These are phyloP conservation scores for Yueomyces sinensis DNA, from an alignment of 805 yeast species.

Conservation along the genomic window DNA sequence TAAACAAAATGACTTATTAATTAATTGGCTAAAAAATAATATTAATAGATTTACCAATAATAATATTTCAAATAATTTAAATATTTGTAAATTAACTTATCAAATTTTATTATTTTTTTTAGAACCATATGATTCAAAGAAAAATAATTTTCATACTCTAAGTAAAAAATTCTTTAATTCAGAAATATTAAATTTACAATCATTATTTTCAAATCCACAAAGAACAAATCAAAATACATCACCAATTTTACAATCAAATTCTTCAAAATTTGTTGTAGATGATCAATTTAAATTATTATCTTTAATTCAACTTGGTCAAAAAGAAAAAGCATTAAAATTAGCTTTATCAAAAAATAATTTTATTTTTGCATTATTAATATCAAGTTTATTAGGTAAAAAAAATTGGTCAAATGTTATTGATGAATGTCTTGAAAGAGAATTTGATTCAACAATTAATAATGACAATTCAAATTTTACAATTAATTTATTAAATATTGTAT, in stretches of 20 bases:
- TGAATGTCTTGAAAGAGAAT: slow-evolving; percentile 38
- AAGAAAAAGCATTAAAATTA: slow-evolving; percentile 48
- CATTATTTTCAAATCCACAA: not conserved
- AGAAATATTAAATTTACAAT: not conserved
- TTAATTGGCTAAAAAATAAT: slow-evolving; percentile 42
- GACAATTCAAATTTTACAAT: slow-evolving; percentile 24
- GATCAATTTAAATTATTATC: slow-evolving; percentile 21
- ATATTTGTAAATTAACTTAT: not conserved
- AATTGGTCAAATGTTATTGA: slow-evolving; percentile 46
- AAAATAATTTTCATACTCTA: too few relatives aligned
- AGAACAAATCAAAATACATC: not conserved
- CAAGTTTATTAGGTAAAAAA: slow-evolving; percentile 46
- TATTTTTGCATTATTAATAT: slow-evolving; percentile 63
- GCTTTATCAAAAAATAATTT: slow-evolving; percentile 57
- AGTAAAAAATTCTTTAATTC: not conserved
- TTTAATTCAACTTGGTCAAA: slow-evolving; percentile 46
- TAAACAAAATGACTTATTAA: slow-evolving; percentile 56
- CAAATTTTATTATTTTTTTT: not conserved
- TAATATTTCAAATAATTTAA: not conserved
- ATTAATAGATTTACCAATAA: not conserved
- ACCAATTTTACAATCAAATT: slow-evolving; percentile 4
- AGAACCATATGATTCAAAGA: too few relatives aligned
- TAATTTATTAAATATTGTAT: slow-evolving; percentile 37
- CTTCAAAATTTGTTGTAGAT: slow-evolving; percentile 23
- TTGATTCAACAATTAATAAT: slow-evolving; percentile 29